Conservation (phyloP, 352 stramenopile species). For the Globisporangium rhizosaccharum region DNA sequence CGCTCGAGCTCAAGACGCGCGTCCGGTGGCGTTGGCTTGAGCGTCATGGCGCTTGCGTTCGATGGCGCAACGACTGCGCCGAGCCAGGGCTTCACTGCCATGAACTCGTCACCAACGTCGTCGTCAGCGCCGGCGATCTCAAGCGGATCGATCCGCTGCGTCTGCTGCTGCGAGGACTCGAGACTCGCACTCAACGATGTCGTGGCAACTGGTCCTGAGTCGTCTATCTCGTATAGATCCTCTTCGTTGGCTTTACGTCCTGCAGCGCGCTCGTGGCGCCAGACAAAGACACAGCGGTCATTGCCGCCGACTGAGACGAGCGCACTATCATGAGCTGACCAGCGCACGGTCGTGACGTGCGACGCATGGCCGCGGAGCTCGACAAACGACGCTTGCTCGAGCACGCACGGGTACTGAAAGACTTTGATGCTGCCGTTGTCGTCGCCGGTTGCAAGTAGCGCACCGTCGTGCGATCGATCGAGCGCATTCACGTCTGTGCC, state of each 20-base stretch:
- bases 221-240: conserved; percentile 4
- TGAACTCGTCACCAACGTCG: conserved; percentile 82
- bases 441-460: conserved; percentile 68
- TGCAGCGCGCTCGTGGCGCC: conserved; percentile 36
- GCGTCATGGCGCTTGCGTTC: conserved; percentile 28
- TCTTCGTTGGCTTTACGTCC: conserved; percentile 1
- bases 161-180: neutral
- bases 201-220: neutral
- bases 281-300: conserved; percentile 74
- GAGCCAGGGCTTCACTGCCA: conserved; percentile 87
- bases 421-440: conserved; percentile 85
- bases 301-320: conserved; percentile 74
- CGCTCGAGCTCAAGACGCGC: conserved; percentile 49
- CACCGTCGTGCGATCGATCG: conserved; percentile 57
- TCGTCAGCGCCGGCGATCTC: conserved; percentile 21
- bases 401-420: conserved; percentile 78
- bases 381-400: conserved; percentile 45
- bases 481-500: conserved; percentile 81
- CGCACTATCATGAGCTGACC: conserved; percentile 49
- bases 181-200: neutral
- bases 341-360: conserved; percentile 79
- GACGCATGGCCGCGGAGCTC: conserved; percentile 67
- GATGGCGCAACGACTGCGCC: conserved; percentile 76
- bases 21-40: conserved; percentile 28
- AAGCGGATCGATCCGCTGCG: conserved; percentile 24